Percentiles rank a stretch among this genome's conserved stretches.
Evolutionary conservation across 257 asterid genomes (phyloP).

Genomic region (Solanum appendiculatum): DNA sequence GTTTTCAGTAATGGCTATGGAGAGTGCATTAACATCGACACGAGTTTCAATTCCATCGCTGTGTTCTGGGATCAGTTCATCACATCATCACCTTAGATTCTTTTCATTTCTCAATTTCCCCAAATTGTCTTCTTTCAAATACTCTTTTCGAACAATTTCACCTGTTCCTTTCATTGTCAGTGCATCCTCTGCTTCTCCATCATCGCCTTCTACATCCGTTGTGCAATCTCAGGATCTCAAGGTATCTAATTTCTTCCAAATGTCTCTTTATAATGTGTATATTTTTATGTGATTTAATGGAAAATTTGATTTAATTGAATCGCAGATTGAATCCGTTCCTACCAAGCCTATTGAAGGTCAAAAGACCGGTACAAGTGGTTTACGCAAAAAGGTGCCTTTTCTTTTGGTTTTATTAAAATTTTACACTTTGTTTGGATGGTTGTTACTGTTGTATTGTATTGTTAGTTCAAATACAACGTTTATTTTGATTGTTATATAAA

Average conservation of each 20-base stretch:
- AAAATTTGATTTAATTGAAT: background rate
- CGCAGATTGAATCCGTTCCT: constrained; percentile 55
- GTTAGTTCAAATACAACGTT: background rate
- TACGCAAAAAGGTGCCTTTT: constrained; percentile 64
- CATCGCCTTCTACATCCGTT: constrained; percentile 41
- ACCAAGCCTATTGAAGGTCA: constrained; percentile 88
- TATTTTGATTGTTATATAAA: background rate
- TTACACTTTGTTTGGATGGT: background rate
- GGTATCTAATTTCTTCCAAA: constrained; percentile 14
- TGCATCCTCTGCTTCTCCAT: constrained; percentile 21
- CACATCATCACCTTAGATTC: background rate
- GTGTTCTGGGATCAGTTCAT: background rate
- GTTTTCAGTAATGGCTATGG: background rate
- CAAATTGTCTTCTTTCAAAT: constrained; percentile 14
- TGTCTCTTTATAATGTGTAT: background rate
- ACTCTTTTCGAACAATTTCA: constrained; percentile 15
- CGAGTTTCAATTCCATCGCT: background rate
- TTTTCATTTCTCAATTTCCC: constrained; percentile 6
- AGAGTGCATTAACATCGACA: background rate
- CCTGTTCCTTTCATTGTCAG: constrained; percentile 5
- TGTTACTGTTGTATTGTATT: background rate
- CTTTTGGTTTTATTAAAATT: background rate
- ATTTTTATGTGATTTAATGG: background rate
- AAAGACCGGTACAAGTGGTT: constrained; percentile 97
- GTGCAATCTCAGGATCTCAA: constrained; percentile 50